Conservation (phyloP, 106 monocot genomes). For the Phalaenopsis equestris region DNA sequence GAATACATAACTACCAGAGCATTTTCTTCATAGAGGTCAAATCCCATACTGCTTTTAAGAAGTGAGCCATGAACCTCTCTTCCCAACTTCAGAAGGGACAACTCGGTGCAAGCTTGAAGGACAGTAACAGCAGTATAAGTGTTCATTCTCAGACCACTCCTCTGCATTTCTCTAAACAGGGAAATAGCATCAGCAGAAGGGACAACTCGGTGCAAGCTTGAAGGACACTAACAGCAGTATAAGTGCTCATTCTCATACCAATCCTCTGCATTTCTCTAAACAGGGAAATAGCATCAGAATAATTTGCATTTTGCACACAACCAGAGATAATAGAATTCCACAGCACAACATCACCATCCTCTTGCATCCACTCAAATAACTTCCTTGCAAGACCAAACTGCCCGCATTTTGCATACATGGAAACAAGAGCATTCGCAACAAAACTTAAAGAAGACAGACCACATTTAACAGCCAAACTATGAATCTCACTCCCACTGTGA, state of each 20-base stretch:
- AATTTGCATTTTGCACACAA: slow-evolving; percentile 42
- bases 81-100: slow-evolving; percentile 46
- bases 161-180: slow-evolving; percentile 59
- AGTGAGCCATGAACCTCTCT: slow-evolving; percentile 62
- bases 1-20: slow-evolving; percentile 73
- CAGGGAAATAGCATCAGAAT: slow-evolving; percentile 44
- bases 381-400: slow-evolving; percentile 25
- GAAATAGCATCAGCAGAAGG: slow-evolving; percentile 52
- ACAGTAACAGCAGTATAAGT: slow-evolving; percentile 67
- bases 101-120: slow-evolving; percentile 77
- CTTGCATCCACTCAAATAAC: slow-evolving; percentile 43
- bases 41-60: slow-evolving; percentile 23
- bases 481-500: slow-evolving; percentile 35
- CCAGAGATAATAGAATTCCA: slow-evolving; percentile 85
- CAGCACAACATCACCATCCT: slow-evolving; percentile 47
- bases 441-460: slow-evolving; percentile 31
- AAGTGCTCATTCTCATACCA: slow-evolving; percentile 48
- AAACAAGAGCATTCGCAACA: slow-evolving; percentile 64
- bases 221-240: slow-evolving; percentile 66
- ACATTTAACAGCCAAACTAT: slow-evolving; percentile 45
- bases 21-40: slow-evolving; percentile 54
- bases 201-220: slow-evolving; percentile 81
- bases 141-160: slow-evolving; percentile 31
- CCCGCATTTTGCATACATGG: slow-evolving; percentile 73
- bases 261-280: slow-evolving; percentile 49